These are phyloP conservation scores for Gossypium aridum DNA, from an alignment of 441 rosid genomes.

Conservation along the genomic window DNA sequence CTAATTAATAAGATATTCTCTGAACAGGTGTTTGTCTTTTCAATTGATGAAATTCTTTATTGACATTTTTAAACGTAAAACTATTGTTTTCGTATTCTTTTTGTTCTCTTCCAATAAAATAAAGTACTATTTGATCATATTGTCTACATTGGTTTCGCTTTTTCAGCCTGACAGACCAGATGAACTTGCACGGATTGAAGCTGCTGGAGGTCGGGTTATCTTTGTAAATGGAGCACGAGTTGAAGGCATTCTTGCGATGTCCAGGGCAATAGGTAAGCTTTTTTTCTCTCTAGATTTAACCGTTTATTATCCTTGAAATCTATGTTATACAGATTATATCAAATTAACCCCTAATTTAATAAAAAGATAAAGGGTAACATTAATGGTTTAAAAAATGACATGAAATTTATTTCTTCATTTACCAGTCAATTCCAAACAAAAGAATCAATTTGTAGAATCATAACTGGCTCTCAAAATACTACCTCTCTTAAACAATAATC, in stretches of 20 bases:
- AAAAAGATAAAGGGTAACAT: no score
- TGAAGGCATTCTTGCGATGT: slow-evolving; percentile 80
- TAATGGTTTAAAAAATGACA: no score
- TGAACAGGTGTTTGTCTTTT: no score
- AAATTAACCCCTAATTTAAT: no score
- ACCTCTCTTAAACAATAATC: no score
- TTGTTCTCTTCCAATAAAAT: not conserved
- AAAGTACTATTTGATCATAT: not conserved
- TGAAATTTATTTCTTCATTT: no score
- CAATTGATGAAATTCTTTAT: not conserved
- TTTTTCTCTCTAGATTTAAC: not conserved
- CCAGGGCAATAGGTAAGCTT: slow-evolving; percentile 70
- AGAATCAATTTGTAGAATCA: no score
- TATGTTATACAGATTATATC: no score
- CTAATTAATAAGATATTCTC: not conserved
- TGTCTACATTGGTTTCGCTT: slow-evolving; percentile 6
- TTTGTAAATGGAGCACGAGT: slow-evolving; percentile 58
- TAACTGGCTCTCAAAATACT: no score
- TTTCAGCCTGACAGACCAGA: slow-evolving; percentile 80
- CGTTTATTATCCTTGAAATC: not conserved
- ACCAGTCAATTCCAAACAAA: no score
- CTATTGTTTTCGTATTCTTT: not conserved
- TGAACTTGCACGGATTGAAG: slow-evolving; percentile 62
- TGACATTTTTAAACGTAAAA: not conserved
- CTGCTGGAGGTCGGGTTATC: slow-evolving; percentile 62